phyloP scores from a whole-genome alignment of 345 rosid genomes.

The Eucalyptus cladocalyx region DNA sequence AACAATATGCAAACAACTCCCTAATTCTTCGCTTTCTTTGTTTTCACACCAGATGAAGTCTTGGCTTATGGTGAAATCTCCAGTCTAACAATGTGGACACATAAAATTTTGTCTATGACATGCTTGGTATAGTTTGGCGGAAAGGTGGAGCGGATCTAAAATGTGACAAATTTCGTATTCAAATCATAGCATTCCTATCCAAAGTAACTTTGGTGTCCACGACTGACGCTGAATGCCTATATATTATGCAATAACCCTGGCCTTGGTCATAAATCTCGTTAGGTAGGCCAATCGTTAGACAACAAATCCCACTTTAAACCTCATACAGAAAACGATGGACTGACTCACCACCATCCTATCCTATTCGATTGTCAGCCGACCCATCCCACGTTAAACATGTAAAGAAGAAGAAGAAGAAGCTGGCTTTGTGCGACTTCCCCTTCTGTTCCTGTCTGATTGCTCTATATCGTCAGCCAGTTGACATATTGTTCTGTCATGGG shows the following conservation, averaged over 20 bases:
- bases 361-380: neutral
- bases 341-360: neutral
- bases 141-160: neutral
- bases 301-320: neutral
- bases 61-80: neutral
- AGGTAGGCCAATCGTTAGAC: neutral
- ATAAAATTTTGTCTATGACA: neutral
- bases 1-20: neutral
- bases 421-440: neutral
- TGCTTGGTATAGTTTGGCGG: neutral
- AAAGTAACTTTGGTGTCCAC: neutral
- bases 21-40: neutral
- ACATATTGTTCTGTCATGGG: neutral
- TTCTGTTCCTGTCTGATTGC: neutral
- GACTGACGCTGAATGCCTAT: neutral
- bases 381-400: neutral
- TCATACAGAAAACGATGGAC: neutral
- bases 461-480: neutral
- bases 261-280: neutral
- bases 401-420: neutral
- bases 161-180: neutral
- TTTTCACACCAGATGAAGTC: neutral
- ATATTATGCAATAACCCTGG: neutral
- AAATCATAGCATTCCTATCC: neutral
- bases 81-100: neutral